phyloP scores from a whole-genome alignment of 2,329 filamentous ascomycete genomes.

The Rutstroemia sp. region DNA sequence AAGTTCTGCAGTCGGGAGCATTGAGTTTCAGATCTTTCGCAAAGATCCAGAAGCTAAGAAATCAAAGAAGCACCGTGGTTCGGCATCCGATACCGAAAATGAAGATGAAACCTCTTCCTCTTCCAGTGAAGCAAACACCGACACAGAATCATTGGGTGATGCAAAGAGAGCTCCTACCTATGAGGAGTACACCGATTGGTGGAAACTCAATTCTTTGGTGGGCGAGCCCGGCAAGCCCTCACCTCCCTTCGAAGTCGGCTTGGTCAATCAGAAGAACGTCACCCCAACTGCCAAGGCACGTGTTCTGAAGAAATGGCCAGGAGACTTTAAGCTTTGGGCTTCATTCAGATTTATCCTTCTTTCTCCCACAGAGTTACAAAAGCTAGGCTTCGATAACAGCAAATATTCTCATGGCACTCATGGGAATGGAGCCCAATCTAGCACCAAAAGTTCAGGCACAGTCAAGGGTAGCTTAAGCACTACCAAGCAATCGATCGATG shows the following conservation, averaged over 20 bases:
- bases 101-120: background rate
- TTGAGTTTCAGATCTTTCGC: conserved; percentile 11
- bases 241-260: conserved; percentile 18
- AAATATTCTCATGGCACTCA: background rate
- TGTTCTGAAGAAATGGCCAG: conserved; percentile 10
- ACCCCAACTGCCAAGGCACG: conserved; percentile 9
- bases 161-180: conserved; percentile 14
- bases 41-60: background rate
- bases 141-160: background rate
- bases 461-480: background rate
- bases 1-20: conserved; percentile 7
- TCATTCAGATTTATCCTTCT: conserved; percentile 15
- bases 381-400: conserved; percentile 8
- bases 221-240: background rate
- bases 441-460: background rate
- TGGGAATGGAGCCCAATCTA: background rate
- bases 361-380: conserved; percentile 11
- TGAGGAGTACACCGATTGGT: conserved; percentile 15
- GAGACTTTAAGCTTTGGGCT: conserved; percentile 14
- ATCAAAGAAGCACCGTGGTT: background rate
- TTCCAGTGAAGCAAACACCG: background rate
- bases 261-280: conserved; percentile 7
- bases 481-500: background rate
- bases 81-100: background rate
- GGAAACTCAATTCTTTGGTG: conserved; percentile 12